These are phyloP conservation scores for Rhizoctonia solani DNA, from an alignment of 1,284 basidiomycete species.

Conservation along the genomic window DNA sequence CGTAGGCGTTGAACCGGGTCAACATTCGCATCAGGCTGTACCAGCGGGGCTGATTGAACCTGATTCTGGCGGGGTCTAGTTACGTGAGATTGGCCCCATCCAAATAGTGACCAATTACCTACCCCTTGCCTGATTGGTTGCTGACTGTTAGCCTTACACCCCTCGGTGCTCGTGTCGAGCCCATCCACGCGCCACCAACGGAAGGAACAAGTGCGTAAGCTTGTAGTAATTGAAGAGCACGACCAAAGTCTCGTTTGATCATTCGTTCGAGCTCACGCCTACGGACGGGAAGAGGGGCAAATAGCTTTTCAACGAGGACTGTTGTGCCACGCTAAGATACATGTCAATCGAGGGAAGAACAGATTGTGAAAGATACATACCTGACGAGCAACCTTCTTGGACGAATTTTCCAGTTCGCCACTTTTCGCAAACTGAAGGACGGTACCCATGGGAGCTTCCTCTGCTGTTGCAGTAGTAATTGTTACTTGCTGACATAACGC, in stretches of 20 bases:
- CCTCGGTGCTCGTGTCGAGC: slow-evolving; percentile 48
- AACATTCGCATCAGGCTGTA: background rate
- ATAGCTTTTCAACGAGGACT: slow-evolving; percentile 73
- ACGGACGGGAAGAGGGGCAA: slow-evolving; percentile 84
- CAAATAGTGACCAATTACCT: slow-evolving; percentile 45
- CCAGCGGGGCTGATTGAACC: slow-evolving; percentile 22
- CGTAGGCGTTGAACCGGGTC: slow-evolving; percentile 55
- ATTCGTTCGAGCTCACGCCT: slow-evolving; percentile 92
- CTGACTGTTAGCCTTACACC: slow-evolving; percentile 78
- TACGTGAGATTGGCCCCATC: background rate
- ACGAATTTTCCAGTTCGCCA: slow-evolving; percentile 59
- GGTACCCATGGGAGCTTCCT: slow-evolving; percentile 75
- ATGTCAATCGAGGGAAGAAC: background rate
- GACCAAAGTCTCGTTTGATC: slow-evolving; percentile 87
- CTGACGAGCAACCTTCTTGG: slow-evolving; percentile 70
- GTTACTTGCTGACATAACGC: slow-evolving; percentile 75
- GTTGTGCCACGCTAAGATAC: slow-evolving; percentile 87
- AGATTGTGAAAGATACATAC: slow-evolving; percentile 51
- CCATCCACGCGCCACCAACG: slow-evolving; percentile 27
- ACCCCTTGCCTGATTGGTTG: slow-evolving; percentile 78
- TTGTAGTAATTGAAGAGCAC: slow-evolving; percentile 78
- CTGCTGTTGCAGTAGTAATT: slow-evolving; percentile 73
- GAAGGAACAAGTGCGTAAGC: slow-evolving; percentile 91
- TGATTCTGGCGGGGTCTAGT: slow-evolving; percentile 26
- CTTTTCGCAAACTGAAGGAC: slow-evolving; percentile 70